Conservation (phyloP, 305 asterid genomes). For the Withania somnifera region DNA sequence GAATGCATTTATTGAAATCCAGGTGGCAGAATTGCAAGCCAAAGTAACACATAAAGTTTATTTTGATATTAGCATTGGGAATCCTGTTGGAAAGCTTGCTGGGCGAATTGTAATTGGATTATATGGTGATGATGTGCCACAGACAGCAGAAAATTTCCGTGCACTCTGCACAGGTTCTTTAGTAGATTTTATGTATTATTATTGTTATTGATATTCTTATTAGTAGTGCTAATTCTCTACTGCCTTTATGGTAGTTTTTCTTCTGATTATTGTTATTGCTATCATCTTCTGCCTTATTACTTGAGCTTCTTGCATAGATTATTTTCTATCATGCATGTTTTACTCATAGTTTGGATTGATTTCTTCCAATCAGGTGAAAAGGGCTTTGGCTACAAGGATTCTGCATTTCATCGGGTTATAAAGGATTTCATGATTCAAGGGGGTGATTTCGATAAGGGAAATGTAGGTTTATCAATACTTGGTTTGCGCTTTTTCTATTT, state of each 20-base stretch:
- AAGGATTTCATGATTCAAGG: constrained; percentile 97
- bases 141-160: constrained; percentile 90
- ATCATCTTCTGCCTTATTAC: neutral
- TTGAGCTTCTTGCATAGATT: neutral
- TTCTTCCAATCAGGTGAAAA: constrained; percentile 54
- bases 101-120: constrained; percentile 90
- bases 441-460: constrained; percentile 94
- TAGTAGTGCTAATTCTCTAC: neutral
- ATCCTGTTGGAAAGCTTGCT: constrained; percentile 76
- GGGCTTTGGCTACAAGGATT: constrained; percentile 91
- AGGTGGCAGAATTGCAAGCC: constrained; percentile 60
- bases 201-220: constrained; percentile 1
- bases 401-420: constrained; percentile 84
- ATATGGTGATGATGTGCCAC: constrained; percentile 90
- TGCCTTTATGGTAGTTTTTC: neutral
- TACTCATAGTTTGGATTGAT: neutral
- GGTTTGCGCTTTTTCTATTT: neutral
- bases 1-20: constrained; percentile 5
- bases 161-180: constrained; percentile 83
- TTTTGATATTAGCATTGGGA: constrained; percentile 84
- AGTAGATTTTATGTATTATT: neutral
- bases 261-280: neutral
- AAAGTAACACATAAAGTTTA: constrained; percentile 82
- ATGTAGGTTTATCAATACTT: constrained; percentile 40
- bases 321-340: neutral